These are phyloP conservation scores for Eimeria acervulina DNA, from an alignment of 169 alveolate genomes.

Conservation along the genomic window DNA sequence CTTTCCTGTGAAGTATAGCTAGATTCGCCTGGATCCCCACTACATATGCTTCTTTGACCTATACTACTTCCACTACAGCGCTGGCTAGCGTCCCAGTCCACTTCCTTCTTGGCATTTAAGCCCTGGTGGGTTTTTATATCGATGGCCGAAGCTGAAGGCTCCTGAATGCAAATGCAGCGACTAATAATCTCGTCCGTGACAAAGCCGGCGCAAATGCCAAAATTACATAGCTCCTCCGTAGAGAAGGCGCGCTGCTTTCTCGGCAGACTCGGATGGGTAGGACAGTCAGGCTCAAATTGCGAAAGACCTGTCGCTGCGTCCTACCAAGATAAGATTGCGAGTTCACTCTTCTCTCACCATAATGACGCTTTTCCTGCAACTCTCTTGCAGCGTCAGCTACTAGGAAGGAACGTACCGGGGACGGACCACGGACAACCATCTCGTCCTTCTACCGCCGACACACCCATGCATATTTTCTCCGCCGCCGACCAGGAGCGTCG, in stretches of 20 bases:
- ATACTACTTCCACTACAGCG: neutral
- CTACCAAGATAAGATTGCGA: neutral
- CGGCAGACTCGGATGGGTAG: neutral
- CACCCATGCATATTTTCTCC: constrained; percentile 21
- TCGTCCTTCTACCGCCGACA: neutral
- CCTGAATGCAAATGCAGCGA: constrained; percentile 21
- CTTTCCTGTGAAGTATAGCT: neutral
- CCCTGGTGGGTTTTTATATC: neutral
- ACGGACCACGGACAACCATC: neutral
- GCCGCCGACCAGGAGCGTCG: constrained; percentile 16
- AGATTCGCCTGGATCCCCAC: neutral
- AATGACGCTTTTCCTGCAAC: too few relatives aligned
- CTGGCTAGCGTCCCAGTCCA: neutral
- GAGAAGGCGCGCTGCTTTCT: neutral
- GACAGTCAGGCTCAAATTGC: neutral
- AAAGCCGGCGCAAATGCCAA: neutral
- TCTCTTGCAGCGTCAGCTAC: neutral
- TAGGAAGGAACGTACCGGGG: neutral
- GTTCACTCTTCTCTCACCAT: neutral
- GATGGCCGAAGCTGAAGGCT: neutral
- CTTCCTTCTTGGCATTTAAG: neutral
- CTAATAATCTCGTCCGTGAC: neutral
- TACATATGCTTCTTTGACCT: neutral
- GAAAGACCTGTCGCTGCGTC: neutral
- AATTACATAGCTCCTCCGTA: neutral